Evolutionary conservation across 2,329 filamentous ascomycete genomes (phyloP), one percentile per base, ranked within the genome.

Genomic region (Tolypocladium endophyticum): DNA sequence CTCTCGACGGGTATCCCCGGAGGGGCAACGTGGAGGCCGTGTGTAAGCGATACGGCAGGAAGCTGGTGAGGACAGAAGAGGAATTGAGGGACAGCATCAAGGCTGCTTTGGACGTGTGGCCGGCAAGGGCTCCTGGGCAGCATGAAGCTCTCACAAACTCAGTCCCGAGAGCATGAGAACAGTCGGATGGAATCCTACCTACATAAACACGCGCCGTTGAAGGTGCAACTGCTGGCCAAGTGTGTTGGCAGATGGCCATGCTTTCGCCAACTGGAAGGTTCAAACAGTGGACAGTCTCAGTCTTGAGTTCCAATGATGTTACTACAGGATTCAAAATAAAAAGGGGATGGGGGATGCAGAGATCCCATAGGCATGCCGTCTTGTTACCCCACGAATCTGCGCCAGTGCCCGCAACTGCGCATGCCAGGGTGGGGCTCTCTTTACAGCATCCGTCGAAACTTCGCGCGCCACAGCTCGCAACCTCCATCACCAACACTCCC

Each of bases 21-120:
- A 75, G 75, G n/a, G 85, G 83, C 0, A 86, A 88, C 63, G 81
- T 88, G 38, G 73, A 82, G 65, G 72, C 84, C 18, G 77, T 85
- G 12, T 87, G 84, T 61, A 67, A 72, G 60, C 74, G 74, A 58
- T 80, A 78, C 61, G 74, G 69, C 0, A 68, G 85, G 7, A 70
- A 75, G 43, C 67, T 81, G 59, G 69, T 81, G 36, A 71, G 76
- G 20, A 75, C 66, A 3, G 71, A 78, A 30, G 72, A 72, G 5
- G 73, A 75, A 8, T 64, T 85, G 57, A 65, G 65, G n/a, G 65
- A 68, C 33, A 70, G 63, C 5, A 66, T 81, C 11, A 59, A 67
- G 59, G 63, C 64, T 25, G 74, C 66, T 64, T 58, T 79, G 33
- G 52, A 39, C 2, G 50, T 18, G 28, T n/a, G 25, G 28, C 20